Percentiles rank a stretch among this genome's conserved stretches.
Conservation (phyloP, 495 filamentous ascomycete genomes). For the Margaritispora aquatica region DNA sequence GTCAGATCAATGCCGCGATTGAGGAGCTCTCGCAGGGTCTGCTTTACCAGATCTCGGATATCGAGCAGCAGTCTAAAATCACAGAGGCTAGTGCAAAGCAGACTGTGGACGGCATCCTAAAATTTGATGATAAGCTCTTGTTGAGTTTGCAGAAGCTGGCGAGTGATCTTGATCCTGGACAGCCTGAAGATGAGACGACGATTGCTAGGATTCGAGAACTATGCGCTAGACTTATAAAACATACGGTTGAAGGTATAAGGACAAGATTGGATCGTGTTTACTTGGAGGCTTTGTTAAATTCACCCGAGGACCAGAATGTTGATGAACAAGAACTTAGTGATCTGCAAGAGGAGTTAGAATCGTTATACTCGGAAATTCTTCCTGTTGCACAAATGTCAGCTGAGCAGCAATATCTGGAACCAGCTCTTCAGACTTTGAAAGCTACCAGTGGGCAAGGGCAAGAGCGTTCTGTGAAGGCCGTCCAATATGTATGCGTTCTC, state of each 20-base stretch:
- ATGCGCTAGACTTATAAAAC: constrained; percentile 37
- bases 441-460: constrained; percentile 30
- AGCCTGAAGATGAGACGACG: constrained; percentile 30
- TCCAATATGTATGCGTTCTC: constrained; percentile 33
- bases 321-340: constrained; percentile 18
- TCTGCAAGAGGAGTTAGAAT: constrained; percentile 53
- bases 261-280: constrained; percentile 41
- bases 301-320: constrained; percentile 4
- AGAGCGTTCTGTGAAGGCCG: constrained; percentile 30
- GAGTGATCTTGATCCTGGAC: constrained; percentile 35
- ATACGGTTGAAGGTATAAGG: constrained; percentile 38
- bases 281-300: constrained; percentile 30
- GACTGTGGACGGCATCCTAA: constrained; percentile 32
- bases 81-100: constrained; percentile 24
- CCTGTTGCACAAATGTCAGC: constrained; percentile 56
- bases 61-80: constrained; percentile 31
- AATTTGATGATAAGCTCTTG: constrained; percentile 40
- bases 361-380: constrained; percentile 56
- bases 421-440: constrained; percentile 39
- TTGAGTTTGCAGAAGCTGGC: constrained; percentile 42
- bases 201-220: constrained; percentile 34
- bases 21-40: constrained; percentile 35
- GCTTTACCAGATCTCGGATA: constrained; percentile 30
- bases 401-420: constrained; percentile 53
- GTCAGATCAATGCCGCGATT: constrained; percentile 27